These are phyloP conservation scores for Botryotinia calthae DNA, from an alignment of 2,329 filamentous ascomycete species.

Conservation along the genomic window DNA sequence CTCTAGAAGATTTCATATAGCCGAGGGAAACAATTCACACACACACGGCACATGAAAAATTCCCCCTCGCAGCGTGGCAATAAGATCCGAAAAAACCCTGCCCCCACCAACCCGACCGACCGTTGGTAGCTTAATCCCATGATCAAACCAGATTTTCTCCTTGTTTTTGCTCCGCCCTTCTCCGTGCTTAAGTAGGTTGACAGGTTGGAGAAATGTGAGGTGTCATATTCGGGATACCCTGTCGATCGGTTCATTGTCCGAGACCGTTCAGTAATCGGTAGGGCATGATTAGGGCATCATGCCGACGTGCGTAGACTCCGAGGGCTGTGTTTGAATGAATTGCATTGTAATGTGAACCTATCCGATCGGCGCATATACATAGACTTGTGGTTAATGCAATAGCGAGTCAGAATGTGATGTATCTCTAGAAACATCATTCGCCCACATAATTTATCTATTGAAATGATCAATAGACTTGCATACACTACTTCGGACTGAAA, in stretches of 20 bases:
- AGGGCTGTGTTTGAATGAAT: neutral
- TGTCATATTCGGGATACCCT: conserved; percentile 3
- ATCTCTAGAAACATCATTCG: neutral
- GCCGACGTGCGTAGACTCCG: neutral
- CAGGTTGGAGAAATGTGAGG: conserved; percentile 1
- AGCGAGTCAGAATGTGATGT: neutral
- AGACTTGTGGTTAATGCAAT: neutral
- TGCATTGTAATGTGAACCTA: neutral
- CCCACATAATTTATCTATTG: neutral
- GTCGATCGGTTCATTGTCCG: conserved; percentile 8
- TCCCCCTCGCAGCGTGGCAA: neutral
- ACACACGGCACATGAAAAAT: neutral
- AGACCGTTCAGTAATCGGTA: neutral
- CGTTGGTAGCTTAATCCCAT: conserved; percentile 2
- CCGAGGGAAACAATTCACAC: conserved; percentile 7
- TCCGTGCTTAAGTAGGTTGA: neutral
- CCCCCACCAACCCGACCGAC: neutral
- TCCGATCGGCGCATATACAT: neutral
- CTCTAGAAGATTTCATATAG: neutral
- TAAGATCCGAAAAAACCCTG: neutral
- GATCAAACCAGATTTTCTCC: neutral
- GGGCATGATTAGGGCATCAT: neutral
- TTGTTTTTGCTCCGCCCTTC: neutral
- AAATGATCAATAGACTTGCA: neutral
- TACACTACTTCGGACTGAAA: neutral